Evolutionary conservation across 1,139 yeast species (phyloP).

Genomic region (Hyphopichia buzzinii): DNA sequence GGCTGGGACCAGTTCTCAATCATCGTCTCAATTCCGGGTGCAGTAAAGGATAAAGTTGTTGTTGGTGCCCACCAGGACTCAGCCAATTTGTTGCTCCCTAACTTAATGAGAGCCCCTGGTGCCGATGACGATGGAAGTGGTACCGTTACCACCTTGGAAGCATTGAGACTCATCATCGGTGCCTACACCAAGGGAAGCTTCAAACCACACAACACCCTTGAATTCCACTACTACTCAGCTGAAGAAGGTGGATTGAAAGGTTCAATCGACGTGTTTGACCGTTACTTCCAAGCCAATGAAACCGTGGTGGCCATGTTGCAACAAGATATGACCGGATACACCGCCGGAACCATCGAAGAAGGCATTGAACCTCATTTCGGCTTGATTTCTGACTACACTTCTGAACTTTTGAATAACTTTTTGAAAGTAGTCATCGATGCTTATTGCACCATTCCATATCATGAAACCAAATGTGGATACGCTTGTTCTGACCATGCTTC

Average conservation of each 20-base stretch:
- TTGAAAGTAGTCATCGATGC: conserved; percentile 56
- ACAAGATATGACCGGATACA: conserved; percentile 94
- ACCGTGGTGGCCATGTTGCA: conserved; percentile 82
- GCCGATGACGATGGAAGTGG: conserved; percentile 97
- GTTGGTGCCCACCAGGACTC: conserved; percentile 94
- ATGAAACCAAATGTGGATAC: conserved; percentile 81
- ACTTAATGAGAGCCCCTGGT: conserved; percentile 76
- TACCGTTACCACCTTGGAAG: conserved; percentile 73
- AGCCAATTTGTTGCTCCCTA: conserved; percentile 71
- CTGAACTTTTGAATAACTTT: conserved; percentile 57
- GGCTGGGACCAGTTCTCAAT: conserved; percentile 48
- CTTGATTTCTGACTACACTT: conserved; percentile 72
- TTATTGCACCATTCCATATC: conserved; percentile 67
- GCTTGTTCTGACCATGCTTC: conserved; percentile 94
- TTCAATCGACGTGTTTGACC: conserved; percentile 70
- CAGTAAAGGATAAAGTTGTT: conserved; percentile 46
- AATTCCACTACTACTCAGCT: conserved; percentile 92
- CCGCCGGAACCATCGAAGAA: conserved; percentile 50
- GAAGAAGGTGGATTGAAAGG: conserved; percentile 94
- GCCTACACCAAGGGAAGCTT: conserved; percentile 34
- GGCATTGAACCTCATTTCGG: conserved; percentile 76
- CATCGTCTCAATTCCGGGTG: conserved; percentile 41
- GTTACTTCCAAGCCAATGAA: conserved; percentile 45
- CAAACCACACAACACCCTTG: conserved; percentile 69
- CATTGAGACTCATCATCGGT: conserved; percentile 59